These are phyloP conservation scores for Collybiopsis luxurians DNA, from an alignment of 768 basidiomycete species.

Conservation along the genomic window DNA sequence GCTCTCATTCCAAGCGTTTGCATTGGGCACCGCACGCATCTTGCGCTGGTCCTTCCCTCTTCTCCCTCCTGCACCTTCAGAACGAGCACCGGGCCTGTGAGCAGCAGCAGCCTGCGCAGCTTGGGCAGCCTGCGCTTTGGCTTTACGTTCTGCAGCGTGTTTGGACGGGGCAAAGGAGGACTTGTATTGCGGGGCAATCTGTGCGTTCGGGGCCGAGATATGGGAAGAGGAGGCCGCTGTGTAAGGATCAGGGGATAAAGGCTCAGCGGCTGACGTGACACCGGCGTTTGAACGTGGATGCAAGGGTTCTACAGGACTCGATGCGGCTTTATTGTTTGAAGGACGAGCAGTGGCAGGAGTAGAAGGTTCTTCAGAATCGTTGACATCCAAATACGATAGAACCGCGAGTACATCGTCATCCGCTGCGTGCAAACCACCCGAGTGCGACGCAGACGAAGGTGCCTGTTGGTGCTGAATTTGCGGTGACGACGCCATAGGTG, in stretches of 20 bases:
- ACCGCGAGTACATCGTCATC: constrained; percentile 77
- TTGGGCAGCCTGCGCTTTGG: constrained; percentile 80
- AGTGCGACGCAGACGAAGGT: neutral
- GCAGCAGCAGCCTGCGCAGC: constrained; percentile 77
- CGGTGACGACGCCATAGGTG: neutral
- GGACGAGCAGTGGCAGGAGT: neutral
- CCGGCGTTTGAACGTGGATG: constrained; percentile 29
- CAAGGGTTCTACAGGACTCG: constrained; percentile 33
- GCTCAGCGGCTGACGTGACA: constrained; percentile 17
- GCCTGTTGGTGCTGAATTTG: neutral
- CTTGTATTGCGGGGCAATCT: constrained; percentile 44
- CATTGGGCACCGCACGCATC: constrained; percentile 41
- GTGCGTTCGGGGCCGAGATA: constrained; percentile 21
- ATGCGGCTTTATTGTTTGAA: neutral
- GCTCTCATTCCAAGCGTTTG: constrained; percentile 56
- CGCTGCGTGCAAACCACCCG: constrained; percentile 20
- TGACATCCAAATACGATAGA: constrained; percentile 66
- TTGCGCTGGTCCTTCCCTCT: constrained; percentile 61
- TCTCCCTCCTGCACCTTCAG: constrained; percentile 25
- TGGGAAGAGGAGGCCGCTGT: constrained; percentile 12
- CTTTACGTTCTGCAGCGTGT: constrained; percentile 81
- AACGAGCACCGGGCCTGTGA: constrained; percentile 64
- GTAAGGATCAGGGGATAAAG: constrained; percentile 19
- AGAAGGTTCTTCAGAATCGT: constrained; percentile 26
- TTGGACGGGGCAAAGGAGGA: constrained; percentile 90